These are phyloP conservation scores for Mycotypha africana DNA, from an alignment of 371 early-diverging fungal species.

Conservation along the genomic window DNA sequence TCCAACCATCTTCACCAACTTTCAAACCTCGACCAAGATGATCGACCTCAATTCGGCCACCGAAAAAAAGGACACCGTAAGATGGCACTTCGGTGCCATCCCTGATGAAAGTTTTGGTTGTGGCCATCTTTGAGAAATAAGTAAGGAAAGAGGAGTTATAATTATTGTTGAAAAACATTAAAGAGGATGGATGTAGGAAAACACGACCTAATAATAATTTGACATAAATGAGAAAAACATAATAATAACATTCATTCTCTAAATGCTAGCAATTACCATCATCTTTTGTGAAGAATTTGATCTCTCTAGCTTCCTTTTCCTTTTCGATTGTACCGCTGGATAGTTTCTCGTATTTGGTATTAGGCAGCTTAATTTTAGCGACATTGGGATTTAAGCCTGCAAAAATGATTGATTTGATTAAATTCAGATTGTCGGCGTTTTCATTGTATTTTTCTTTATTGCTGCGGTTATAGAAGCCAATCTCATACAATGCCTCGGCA, in stretches of 20 bases:
- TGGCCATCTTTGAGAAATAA: constrained; percentile 64
- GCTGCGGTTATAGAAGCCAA: constrained; percentile 49
- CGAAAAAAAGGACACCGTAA: constrained; percentile 71
- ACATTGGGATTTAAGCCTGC: constrained; percentile 67
- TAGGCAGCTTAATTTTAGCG: constrained; percentile 66
- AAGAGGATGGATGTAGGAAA: constrained; percentile 78
- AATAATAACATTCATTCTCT: no score
- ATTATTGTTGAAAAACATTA: constrained; percentile 53
- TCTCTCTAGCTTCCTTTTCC: constrained; percentile 68
- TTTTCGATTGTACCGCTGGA: constrained; percentile 68
- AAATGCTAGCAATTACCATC: constrained; percentile 25
- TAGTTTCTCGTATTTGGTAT: constrained; percentile 67
- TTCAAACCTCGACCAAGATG: constrained; percentile 58
- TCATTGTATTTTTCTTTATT: constrained; percentile 30
- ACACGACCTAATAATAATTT: constrained; percentile 47
- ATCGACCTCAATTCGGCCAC: constrained; percentile 65
- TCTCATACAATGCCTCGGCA: constrained; percentile 47
- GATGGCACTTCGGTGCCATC: constrained; percentile 66
- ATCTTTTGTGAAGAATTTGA: constrained; percentile 64
- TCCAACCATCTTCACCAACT: constrained; percentile 54
- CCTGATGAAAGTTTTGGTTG: constrained; percentile 70
- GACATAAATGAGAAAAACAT: not conserved
- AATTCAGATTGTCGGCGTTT: constrained; percentile 44
- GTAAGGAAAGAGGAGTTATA: constrained; percentile 63
- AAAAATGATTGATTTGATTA: constrained; percentile 57